phyloP scores from a whole-genome alignment of 345 rosid genomes.

The Eucalyptus camaldulensis region DNA sequence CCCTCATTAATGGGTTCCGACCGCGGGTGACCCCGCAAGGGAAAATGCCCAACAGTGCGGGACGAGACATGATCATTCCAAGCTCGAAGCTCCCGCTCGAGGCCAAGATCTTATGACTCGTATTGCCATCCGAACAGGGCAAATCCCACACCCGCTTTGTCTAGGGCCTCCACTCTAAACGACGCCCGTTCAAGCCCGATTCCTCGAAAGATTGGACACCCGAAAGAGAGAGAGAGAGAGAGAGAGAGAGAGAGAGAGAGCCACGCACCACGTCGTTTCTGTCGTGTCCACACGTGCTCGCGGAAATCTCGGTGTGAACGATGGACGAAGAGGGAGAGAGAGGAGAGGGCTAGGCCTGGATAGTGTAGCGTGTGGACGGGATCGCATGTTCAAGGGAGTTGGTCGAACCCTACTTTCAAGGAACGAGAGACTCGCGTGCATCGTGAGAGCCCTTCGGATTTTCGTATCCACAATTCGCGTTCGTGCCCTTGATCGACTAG shows the following conservation, averaged over 20 bases:
- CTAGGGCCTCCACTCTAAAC: neutral
- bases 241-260: neutral
- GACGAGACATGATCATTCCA: neutral
- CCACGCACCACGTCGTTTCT: neutral
- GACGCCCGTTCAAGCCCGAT: neutral
- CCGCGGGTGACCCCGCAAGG: neutral
- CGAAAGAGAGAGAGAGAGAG: neutral
- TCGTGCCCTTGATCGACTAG: neutral
- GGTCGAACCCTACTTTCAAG: neutral
- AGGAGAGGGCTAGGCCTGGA: neutral
- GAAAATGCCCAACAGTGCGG: accelerated
- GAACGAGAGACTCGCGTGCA: neutral
- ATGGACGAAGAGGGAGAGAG: neutral
- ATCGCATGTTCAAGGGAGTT: neutral
- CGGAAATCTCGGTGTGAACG: neutral
- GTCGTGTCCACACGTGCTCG: neutral
- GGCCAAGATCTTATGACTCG: neutral
- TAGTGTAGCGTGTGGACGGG: neutral
- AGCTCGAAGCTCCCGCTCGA: neutral
- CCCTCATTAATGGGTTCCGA: neutral
- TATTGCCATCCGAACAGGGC: neutral
- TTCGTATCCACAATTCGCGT: neutral
- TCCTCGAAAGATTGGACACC: neutral
- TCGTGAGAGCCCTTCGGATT: neutral
- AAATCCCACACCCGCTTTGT: neutral